Base-by-base conservation (phyloP, 805 yeast genomes). In the Danielia reshetovae region DNA sequence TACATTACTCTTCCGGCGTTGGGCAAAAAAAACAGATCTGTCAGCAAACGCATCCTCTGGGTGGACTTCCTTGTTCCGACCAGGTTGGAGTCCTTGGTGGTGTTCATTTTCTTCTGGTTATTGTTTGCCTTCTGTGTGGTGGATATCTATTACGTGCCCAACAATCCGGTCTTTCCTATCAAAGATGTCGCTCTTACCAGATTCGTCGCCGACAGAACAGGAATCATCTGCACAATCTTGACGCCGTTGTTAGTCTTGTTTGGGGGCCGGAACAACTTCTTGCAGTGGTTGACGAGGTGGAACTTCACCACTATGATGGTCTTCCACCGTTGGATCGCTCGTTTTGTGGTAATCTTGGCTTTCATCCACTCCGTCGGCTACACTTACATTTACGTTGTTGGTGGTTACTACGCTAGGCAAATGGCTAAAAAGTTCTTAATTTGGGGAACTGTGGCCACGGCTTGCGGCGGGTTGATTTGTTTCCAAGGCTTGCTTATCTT, bases 1-100 rank as follows among this genome's bases (percentile, higher is more conserved):
- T 48, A 56, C 24, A 30, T 71, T 7, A 53, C 65, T 0, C 43
- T 66, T 7, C 75, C 77, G 10, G 69, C 77, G 0, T 48, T 63
- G 4, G 37, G 38, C 16, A 55, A 54, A 2, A 50, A 38, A 29
- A 40, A 49, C 13, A 63, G 57, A 35, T 57, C 65, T 15, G 43
- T 49, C 19, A 58, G 54, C 26, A 46, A 49, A 19, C 42, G 49
- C 12, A 48, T 52, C 17, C 29, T 45, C 8, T 30, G 40, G 12
- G 37, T 56, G 3, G 57, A 55, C 36, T 49, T 62, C 47, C 48
- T 67, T 17, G 59, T 43, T 13, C 52, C 52, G 3, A 30, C 52
- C 5, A 28, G 52, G 8, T 15, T 52, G 39, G 55, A 60, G 55
- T 38, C 59, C 36, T 29, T 40, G 42, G 32, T 35, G 43, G 30